phyloP scores from a whole-genome alignment of 441 rosid genomes.

The Populus tomentosa region DNA sequence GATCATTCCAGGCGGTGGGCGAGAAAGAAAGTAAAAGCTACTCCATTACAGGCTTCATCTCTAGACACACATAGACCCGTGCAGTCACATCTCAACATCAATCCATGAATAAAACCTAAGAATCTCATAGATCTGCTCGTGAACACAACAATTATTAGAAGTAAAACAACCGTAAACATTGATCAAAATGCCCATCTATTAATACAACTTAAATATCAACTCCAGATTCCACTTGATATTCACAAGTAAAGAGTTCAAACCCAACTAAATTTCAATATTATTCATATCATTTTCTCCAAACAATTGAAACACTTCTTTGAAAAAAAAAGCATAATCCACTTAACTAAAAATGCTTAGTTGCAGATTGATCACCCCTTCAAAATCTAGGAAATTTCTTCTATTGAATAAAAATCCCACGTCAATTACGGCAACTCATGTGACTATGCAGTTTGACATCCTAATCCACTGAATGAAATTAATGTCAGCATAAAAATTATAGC shows the following conservation, averaged over 20 bases:
- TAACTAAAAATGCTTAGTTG: not conserved
- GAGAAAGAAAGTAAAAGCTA: not conserved
- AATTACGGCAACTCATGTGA: not conserved
- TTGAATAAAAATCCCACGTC: not conserved
- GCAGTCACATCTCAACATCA: not conserved
- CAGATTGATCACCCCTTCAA: not conserved
- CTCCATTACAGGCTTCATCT: not conserved
- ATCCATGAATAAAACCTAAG: not conserved
- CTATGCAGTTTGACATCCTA: not conserved
- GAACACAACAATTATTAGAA: not conserved
- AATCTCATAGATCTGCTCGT: not conserved
- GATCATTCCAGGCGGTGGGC: not conserved
- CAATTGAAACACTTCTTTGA: not conserved
- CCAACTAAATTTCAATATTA: not conserved
- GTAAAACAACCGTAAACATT: not conserved
- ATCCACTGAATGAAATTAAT: not conserved
- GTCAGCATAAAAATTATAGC: not conserved
- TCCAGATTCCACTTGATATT: not conserved
- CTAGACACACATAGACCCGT: not conserved
- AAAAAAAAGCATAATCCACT: not conserved
- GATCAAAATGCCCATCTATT: not conserved
- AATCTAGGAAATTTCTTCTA: not conserved
- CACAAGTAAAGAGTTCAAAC: not conserved
- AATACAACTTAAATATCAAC: not conserved
- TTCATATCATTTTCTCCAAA: not conserved